These are phyloP conservation scores for Mortierella sp. DNA, from an alignment of 371 early-diverging fungal genomes.

Conservation along the genomic window DNA sequence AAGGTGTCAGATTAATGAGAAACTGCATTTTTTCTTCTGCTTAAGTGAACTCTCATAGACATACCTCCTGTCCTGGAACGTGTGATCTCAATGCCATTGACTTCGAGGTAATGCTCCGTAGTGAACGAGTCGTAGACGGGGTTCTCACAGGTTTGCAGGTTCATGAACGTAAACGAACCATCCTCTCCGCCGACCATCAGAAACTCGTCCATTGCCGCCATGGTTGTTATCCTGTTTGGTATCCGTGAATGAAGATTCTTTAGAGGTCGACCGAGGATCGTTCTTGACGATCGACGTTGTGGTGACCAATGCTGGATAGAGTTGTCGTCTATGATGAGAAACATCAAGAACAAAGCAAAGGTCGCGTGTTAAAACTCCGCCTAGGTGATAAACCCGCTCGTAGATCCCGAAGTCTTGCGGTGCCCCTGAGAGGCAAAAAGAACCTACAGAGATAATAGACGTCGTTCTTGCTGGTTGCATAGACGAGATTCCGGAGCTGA, in stretches of 20 bases:
- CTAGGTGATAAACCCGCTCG: background rate
- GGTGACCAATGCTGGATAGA: conserved; percentile 79
- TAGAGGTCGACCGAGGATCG: conserved; percentile 64
- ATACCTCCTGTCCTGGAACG: conserved; percentile 49
- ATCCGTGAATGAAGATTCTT: conserved; percentile 55
- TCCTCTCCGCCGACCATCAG: conserved; percentile 70
- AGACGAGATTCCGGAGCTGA: conserved; percentile 83
- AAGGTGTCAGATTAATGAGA: background rate
- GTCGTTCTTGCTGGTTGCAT: conserved; percentile 80
- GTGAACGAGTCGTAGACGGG: conserved; percentile 36
- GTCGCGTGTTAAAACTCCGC: conserved; percentile 10
- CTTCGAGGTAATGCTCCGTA: conserved; percentile 20
- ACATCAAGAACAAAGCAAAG: too few species aligned
- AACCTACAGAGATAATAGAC: conserved; percentile 74
- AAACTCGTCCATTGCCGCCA: conserved; percentile 64
- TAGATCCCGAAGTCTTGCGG: background rate
- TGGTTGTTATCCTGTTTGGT: conserved; percentile 68
- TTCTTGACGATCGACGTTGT: conserved; percentile 59
- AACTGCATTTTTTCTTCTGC: background rate
- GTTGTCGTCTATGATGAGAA: conserved; percentile 63
- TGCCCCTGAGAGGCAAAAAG: background rate
- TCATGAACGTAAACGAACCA: conserved; percentile 46
- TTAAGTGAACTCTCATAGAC: background rate
- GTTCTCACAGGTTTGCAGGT: conserved; percentile 24
- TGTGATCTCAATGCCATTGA: conserved; percentile 52